Conservation (phyloP, 1,284 basidiomycete species). For the Ceratobasidium sp. region DNA sequence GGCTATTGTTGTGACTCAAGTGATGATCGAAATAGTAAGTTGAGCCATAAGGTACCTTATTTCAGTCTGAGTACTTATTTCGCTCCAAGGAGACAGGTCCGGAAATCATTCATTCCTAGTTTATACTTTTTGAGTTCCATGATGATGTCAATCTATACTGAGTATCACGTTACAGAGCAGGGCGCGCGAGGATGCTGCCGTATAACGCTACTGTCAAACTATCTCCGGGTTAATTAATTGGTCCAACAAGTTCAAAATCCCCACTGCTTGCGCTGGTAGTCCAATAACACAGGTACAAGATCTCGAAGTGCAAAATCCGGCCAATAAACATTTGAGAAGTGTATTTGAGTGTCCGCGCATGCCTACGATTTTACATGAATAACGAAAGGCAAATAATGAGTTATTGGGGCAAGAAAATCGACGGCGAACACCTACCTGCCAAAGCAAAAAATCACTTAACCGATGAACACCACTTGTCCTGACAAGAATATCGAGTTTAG, state of each 20-base stretch:
- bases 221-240: too few species aligned
- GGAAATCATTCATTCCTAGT: constrained; percentile 17
- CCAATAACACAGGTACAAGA: constrained; percentile 85
- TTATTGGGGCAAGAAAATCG: constrained; percentile 2
- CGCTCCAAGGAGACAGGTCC: neutral
- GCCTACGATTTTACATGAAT: constrained; percentile 3
- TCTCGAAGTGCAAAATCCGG: constrained; percentile 93
- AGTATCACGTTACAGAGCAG: too few species aligned
- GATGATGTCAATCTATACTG: too few species aligned
- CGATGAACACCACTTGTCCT: constrained; percentile 93
- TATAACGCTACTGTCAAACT: too few species aligned
- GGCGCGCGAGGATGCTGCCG: too few species aligned
- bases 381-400: constrained; percentile 10
- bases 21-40: constrained; percentile 24
- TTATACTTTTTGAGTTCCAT: constrained; percentile 12
- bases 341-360: constrained; percentile 87
- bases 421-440: constrained; percentile 85
- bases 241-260: constrained; percentile 9
- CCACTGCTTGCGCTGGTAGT: constrained; percentile 87
- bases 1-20: neutral
- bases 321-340: constrained; percentile 94
- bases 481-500: constrained; percentile 91
- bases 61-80: neutral
- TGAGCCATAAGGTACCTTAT: neutral
- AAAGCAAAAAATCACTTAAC: constrained; percentile 92